Conservation (phyloP, 2,329 filamentous ascomycete genomes). For the Pseudogymnoascus sp. region DNA sequence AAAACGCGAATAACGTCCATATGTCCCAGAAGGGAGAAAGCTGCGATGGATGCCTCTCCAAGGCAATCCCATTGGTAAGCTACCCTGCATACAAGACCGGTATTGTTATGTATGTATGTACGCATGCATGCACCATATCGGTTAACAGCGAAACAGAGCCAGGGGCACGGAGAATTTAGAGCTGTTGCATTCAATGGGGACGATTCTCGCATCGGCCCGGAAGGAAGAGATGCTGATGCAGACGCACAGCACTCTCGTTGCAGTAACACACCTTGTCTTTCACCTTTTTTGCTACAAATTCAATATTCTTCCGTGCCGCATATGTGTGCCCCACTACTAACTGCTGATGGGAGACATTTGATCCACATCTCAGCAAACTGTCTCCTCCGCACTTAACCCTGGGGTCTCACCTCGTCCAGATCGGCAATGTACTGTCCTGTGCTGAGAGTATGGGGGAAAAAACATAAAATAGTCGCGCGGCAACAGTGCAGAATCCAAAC, state of each 20-base stretch:
- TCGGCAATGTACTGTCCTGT: background rate
- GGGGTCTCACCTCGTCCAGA: constrained; percentile 4
- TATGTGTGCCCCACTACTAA: constrained; percentile 7
- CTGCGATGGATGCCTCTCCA: background rate
- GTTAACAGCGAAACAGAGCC: constrained; percentile 9
- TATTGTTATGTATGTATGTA: constrained; percentile 2
- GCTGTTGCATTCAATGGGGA: background rate
- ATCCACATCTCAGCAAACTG: background rate
- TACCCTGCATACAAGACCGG: background rate
- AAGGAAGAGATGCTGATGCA: constrained; percentile 7
- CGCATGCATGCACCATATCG: constrained; percentile 2
- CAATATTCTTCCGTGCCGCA: constrained; percentile 11
- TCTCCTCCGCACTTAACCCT: constrained; percentile 9
- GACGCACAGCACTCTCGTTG: background rate
- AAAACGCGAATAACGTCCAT: background rate
- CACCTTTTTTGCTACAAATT: constrained; percentile 10
- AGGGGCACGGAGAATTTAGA: constrained; percentile 11
- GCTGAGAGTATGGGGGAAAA: background rate
- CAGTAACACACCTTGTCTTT: background rate
- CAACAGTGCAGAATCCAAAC: constrained; percentile 9
- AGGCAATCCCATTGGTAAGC: constrained; percentile 1
- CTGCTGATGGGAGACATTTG: background rate
- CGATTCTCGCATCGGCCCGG: constrained; percentile 11
- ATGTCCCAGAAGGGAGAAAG: constrained; percentile 5
- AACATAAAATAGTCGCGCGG: constrained; percentile 7